Percentiles rank a stretch among this genome's conserved stretches.
Conservation (phyloP, 345 rosid species). For the Dovyalis caffra region DNA sequence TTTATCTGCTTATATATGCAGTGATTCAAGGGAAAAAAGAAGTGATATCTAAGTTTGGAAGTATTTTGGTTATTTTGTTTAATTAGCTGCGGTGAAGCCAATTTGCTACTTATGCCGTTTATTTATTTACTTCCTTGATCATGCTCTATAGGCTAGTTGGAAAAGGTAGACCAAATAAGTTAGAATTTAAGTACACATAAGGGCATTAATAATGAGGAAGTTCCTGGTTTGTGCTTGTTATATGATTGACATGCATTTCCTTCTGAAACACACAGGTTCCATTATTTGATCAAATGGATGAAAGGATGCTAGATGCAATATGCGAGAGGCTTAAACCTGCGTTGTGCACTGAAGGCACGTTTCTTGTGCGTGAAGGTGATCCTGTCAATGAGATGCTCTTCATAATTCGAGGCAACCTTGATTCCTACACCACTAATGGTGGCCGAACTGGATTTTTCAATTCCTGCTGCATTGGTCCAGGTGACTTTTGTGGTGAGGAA, state of each 20-base stretch:
- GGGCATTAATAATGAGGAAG: neutral
- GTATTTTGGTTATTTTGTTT: neutral
- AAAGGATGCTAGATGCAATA: constrained; percentile 84
- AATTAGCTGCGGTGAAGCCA: neutral
- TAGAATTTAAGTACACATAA: neutral
- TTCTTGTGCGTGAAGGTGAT: constrained; percentile 83
- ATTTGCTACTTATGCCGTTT: no score
- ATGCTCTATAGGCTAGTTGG: neutral
- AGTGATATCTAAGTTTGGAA: neutral
- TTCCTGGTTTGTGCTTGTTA: neutral
- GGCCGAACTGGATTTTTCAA: constrained; percentile 86
- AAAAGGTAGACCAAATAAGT: neutral
- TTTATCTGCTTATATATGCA: neutral
- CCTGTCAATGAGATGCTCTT: constrained; percentile 90
- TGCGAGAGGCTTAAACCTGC: constrained; percentile 87
- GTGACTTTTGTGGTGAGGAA: constrained; percentile 92
- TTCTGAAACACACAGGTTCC: constrained; percentile 54
- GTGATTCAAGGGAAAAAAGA: neutral
- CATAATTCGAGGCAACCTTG: constrained; percentile 79
- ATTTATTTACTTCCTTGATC: no score
- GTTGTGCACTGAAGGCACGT: constrained; percentile 66
- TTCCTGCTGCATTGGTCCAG: constrained; percentile 73
- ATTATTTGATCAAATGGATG: constrained; percentile 91
- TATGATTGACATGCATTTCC: neutral
- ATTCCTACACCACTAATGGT: constrained; percentile 92